These are phyloP conservation scores for Gyrodon lividus DNA, from an alignment of 768 basidiomycete genomes.

Conservation along the genomic window DNA sequence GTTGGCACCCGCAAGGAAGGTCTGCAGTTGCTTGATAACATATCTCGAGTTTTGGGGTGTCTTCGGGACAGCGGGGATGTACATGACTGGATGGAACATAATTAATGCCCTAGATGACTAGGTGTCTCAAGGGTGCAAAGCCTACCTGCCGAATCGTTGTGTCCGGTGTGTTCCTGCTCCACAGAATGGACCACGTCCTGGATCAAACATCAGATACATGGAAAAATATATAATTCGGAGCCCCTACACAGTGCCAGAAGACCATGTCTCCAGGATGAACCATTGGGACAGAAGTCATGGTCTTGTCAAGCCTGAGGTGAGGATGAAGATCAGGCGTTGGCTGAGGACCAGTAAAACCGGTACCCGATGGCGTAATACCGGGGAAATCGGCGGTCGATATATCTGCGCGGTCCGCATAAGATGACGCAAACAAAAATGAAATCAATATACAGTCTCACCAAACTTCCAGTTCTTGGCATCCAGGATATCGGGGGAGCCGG, in stretches of 20 bases:
- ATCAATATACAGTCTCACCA: slow-evolving; percentile 29
- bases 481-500: slow-evolving; percentile 41
- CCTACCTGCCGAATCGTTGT: slow-evolving; percentile 54
- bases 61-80: slow-evolving; percentile 70
- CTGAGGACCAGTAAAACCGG: slow-evolving; percentile 38
- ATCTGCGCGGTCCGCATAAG: slow-evolving; percentile 33
- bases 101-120: background rate
- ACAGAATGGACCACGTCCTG: slow-evolving; percentile 49
- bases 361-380: slow-evolving; percentile 37
- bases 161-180: slow-evolving; percentile 51
- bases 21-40: slow-evolving; percentile 57
- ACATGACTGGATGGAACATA: slow-evolving; percentile 53
- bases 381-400: slow-evolving; percentile 49
- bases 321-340: slow-evolving; percentile 62
- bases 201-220: slow-evolving; percentile 4
- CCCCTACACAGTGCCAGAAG: slow-evolving; percentile 67
- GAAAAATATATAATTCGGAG: background rate
- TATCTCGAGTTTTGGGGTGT: slow-evolving; percentile 64
- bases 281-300: slow-evolving; percentile 69
- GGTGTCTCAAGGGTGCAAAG: background rate
- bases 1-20: slow-evolving; percentile 57
- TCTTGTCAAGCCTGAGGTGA: slow-evolving; percentile 58
- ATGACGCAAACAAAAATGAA: slow-evolving; percentile 20
- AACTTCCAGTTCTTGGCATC: slow-evolving; percentile 55
- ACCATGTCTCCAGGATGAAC: slow-evolving; percentile 77